phyloP scores from a whole-genome alignment of 768 basidiomycete species.

The Cytidiella melzeri region DNA sequence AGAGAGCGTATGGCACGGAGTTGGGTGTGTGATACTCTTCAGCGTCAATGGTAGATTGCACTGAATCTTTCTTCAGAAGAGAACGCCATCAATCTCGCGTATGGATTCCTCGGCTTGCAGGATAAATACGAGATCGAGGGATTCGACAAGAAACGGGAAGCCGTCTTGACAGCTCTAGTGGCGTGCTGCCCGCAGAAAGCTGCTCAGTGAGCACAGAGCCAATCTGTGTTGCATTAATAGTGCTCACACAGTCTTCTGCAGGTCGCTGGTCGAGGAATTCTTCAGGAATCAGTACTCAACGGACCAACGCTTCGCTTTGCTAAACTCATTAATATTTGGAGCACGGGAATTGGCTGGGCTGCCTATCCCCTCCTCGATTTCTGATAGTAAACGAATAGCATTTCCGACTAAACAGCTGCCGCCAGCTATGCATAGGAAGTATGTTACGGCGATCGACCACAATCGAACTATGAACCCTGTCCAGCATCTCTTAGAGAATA shows the following conservation, averaged over 20 bases:
- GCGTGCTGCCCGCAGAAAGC: conserved; percentile 71
- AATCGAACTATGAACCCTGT: conserved; percentile 33
- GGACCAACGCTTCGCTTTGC: conserved; percentile 75
- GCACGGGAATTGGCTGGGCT: conserved; percentile 72
- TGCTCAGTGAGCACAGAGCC: conserved; percentile 85
- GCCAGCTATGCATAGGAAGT: conserved; percentile 60
- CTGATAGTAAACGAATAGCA: conserved; percentile 31
- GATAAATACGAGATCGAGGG: conserved; percentile 80
- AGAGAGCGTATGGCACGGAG: conserved; percentile 81
- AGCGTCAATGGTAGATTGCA: neutral
- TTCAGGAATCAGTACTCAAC: conserved; percentile 92
- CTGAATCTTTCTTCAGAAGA: conserved; percentile 53
- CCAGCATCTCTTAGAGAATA: conserved; percentile 52
- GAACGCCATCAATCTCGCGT: conserved; percentile 78
- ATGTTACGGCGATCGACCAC: conserved; percentile 40
- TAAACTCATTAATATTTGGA: conserved; percentile 82
- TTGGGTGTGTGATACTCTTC: conserved; percentile 50
- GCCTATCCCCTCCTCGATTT: conserved; percentile 29
- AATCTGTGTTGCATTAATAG: too few species aligned
- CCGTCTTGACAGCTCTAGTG: conserved; percentile 72
- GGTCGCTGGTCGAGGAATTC: conserved; percentile 84
- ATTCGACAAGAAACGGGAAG: conserved; percentile 75
- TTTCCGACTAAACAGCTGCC: conserved; percentile 87
- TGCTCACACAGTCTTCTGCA: conserved; percentile 29
- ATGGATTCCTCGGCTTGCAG: conserved; percentile 66